Evolutionary conservation across 2,329 filamentous ascomycete genomes (phyloP).

Genomic region (Hymenoscyphus albidus): DNA sequence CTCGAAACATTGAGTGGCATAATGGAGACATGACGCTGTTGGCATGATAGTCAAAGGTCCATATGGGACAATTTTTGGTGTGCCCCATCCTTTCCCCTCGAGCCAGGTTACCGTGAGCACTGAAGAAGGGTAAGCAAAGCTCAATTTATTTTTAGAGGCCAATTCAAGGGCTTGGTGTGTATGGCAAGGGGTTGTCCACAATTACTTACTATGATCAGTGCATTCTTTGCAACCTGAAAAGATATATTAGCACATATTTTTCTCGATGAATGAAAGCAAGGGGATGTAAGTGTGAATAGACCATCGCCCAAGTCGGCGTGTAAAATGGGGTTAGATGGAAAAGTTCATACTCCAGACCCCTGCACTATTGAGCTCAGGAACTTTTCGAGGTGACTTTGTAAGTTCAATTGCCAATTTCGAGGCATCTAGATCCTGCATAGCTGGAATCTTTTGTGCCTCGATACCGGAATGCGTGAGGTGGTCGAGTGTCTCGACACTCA

Average conservation of each 20-base stretch:
- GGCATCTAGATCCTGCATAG: slow-evolving; percentile 47
- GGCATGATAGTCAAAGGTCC: slow-evolving; percentile 57
- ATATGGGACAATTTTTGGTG: slow-evolving; percentile 72
- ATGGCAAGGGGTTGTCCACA: neutral
- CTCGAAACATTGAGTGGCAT: slow-evolving; percentile 20
- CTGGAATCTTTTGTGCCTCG: slow-evolving; percentile 14
- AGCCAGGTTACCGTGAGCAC: slow-evolving; percentile 72
- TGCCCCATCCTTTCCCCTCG: slow-evolving; percentile 61
- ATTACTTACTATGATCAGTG: slow-evolving; percentile 66
- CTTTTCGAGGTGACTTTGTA: slow-evolving; percentile 45
- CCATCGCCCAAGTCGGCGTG: neutral
- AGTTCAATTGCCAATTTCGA: slow-evolving; percentile 54
- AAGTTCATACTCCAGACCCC: slow-evolving; percentile 13
- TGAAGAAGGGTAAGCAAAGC: neutral
- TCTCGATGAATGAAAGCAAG: neutral
- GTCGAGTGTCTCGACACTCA: slow-evolving; percentile 23
- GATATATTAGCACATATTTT: neutral
- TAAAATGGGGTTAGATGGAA: neutral
- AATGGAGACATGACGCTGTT: slow-evolving; percentile 18
- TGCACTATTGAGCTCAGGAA: slow-evolving; percentile 38
- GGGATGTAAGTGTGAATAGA: neutral
- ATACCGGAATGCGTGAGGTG: slow-evolving; percentile 23
- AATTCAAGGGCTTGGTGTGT: neutral
- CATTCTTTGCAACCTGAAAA: slow-evolving; percentile 35
- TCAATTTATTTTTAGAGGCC: neutral